Evolutionary conservation across 2,329 filamentous ascomycete species (phyloP), one percentile per base, ranked within the genome.

Genomic region (Mollisiaceae sp.): DNA sequence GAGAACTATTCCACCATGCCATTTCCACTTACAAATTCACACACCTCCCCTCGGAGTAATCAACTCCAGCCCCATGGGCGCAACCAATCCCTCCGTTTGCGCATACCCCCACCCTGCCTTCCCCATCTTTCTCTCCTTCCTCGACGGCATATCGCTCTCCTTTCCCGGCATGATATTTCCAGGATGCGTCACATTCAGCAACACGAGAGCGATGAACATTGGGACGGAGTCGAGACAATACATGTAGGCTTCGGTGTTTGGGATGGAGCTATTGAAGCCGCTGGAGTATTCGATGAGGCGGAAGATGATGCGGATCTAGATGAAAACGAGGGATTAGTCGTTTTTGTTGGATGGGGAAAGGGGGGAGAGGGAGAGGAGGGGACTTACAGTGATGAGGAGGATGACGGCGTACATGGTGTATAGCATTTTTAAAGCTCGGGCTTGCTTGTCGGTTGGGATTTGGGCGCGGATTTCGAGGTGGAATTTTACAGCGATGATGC

Each of bases 261-360:
- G 69, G 54, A 77, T 74, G 24, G 67, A 72, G 5, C 74, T 75
- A 0, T 75, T 69, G 38, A 79, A 70, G 0, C 81, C 82, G 0
- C 76, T 76, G 0, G 80, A 79, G 69, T 83, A 87, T 67, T 88
- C 83, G 22, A 79, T 71, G 1, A 88, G 75, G 2, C 86, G 82
- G 74, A 82, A 88, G 62, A 86, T 78, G 66, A 87, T 87, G 14
- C 85, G 82, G 18, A 79, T 66, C 55, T 57, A 11, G 38, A 41
- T 2, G 38, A 41, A 22, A 8, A 20, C 11, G 36, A 52, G 15
- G 18, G 36, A 43, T 43, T 35, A 60, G 69, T 73, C 74, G 1
- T 12, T 74, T 20, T 50, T 20, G 15, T n/a, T 18, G 47, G 27
- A 57, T 57, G 8, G 15, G 20, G 15, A 57, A 24, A 18, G 14